phyloP scores from a whole-genome alignment of 2,329 filamentous ascomycete species.

The Alternaria sp. region DNA sequence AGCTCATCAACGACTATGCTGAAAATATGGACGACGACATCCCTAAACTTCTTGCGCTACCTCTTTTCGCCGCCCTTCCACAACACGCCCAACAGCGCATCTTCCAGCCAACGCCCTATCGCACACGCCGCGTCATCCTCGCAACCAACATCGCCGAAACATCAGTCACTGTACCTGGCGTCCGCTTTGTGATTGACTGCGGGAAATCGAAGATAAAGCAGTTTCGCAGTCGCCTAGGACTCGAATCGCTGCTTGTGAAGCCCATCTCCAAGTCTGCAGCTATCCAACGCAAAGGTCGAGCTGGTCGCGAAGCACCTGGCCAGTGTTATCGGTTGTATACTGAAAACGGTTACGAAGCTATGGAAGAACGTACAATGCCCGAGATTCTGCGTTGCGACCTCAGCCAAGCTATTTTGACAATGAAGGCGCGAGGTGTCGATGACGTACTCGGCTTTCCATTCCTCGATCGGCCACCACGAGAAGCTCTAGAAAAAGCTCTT shows the following conservation, averaged over 20 bases:
- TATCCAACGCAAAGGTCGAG: slow-evolving; percentile 88
- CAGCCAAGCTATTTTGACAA: slow-evolving; percentile 82
- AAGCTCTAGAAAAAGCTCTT: slow-evolving; percentile 81
- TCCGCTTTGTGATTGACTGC: slow-evolving; percentile 88
- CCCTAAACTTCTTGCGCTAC: slow-evolving; percentile 74
- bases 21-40: slow-evolving; percentile 74
- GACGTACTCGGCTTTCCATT: slow-evolving; percentile 85
- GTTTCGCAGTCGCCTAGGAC: slow-evolving; percentile 80
- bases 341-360: slow-evolving; percentile 71
- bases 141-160: slow-evolving; percentile 99
- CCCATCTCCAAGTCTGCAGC: slow-evolving; percentile 93
- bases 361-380: slow-evolving; percentile 78
- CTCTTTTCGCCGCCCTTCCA: slow-evolving; percentile 88
- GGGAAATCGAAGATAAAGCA: slow-evolving; percentile 96
- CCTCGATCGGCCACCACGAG: slow-evolving; percentile 78
- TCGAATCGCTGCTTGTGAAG: slow-evolving; percentile 89
- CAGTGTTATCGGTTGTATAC: slow-evolving; percentile 93
- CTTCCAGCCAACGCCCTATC: slow-evolving; percentile 75
- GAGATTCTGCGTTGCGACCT: slow-evolving; percentile 93
- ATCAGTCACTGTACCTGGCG: slow-evolving; percentile 92
- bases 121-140: slow-evolving; percentile 88
- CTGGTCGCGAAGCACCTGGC: slow-evolving; percentile 88
- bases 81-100: slow-evolving; percentile 85
- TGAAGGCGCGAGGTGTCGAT: slow-evolving; percentile 88
- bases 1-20: slow-evolving; percentile 81